These are phyloP conservation scores for Fraxinus excelsior DNA, from an alignment of 257 asterid genomes.

Conservation along the genomic window DNA sequence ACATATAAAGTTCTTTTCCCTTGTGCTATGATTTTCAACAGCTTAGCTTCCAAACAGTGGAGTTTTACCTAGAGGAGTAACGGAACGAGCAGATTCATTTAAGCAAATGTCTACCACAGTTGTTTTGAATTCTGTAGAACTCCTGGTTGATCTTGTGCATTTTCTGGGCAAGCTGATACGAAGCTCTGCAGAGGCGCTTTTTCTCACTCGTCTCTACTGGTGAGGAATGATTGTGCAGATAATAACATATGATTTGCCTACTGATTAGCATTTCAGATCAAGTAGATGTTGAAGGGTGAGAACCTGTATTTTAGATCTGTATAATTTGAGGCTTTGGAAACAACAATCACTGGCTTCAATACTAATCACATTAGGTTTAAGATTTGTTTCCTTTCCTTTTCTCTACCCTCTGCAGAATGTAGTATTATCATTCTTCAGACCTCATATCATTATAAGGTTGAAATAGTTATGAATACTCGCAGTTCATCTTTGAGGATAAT, in stretches of 20 bases:
- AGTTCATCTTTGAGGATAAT: conserved; percentile 25
- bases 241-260: conserved; percentile 81
- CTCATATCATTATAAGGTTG: conserved; percentile 25
- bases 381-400: conserved; percentile 19
- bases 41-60: conserved; percentile 9
- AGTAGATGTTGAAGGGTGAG: conserved; percentile 70
- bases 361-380: conserved; percentile 10
- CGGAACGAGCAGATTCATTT: conserved; percentile 61
- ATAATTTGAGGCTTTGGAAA: conserved; percentile 1
- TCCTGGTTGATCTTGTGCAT: conserved; percentile 79
- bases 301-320: conserved; percentile 18
- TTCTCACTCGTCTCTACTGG: conserved; percentile 69
- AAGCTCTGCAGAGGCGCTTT: conserved; percentile 59
- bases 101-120: conserved; percentile 71
- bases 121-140: conserved; percentile 65
- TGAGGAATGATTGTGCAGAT: conserved; percentile 74
- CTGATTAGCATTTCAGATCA: conserved; percentile 62
- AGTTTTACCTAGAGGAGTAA: conserved; percentile 67
- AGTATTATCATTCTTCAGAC: conserved; percentile 27
- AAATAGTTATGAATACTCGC: conserved; percentile 25
- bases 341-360: not conserved
- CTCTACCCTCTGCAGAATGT: conserved; percentile 25
- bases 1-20: conserved; percentile 15
- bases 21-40: conserved; percentile 13
- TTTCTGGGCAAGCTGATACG: conserved; percentile 77